Evolutionary conservation across 495 filamentous ascomycete species (phyloP).

Genomic region (Pyrenopolyporus hunteri): DNA sequence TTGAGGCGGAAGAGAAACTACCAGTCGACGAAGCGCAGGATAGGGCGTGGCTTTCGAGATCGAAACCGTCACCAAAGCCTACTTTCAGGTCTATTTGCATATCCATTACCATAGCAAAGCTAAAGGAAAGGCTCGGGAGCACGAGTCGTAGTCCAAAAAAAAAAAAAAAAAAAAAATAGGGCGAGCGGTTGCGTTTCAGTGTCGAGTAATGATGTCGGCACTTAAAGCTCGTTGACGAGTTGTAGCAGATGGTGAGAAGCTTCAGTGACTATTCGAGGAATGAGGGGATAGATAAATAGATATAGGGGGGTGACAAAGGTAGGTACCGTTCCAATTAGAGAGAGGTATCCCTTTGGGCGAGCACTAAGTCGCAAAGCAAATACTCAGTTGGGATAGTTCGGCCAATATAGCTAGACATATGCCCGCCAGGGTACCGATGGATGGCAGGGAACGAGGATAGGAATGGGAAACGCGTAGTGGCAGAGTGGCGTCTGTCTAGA

Average conservation of each 20-base stretch:
- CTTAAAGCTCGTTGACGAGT: constrained; percentile 9
- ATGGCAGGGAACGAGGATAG: constrained; percentile 33
- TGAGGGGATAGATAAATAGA: constrained; percentile 41
- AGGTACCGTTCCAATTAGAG: constrained; percentile 26
- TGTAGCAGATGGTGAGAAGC: constrained; percentile 25
- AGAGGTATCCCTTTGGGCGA: constrained; percentile 29
- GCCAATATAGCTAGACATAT: constrained; percentile 41
- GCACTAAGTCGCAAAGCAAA: constrained; percentile 26
- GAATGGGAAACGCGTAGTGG: constrained; percentile 40
- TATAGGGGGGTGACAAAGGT: constrained; percentile 34
- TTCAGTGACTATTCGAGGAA: constrained; percentile 28
- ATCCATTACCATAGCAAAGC: constrained; percentile 23
- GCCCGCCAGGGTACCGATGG: constrained; percentile 39
- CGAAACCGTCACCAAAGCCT: constrained; percentile 39
- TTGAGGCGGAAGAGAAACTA: constrained; percentile 45
- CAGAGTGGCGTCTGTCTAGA: constrained; percentile 34
- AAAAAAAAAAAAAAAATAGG: too few relatives aligned
- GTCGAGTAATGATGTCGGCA: constrained; percentile 5
- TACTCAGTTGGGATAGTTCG: constrained; percentile 36
- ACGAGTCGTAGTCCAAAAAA: constrained; percentile 17
- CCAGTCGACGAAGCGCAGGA: constrained; percentile 38
- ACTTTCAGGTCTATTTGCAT: constrained; percentile 34
- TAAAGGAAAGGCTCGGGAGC: background rate
- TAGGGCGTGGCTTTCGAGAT: constrained; percentile 33
- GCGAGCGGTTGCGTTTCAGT: constrained; percentile 12